These are phyloP conservation scores for Massospora cicadina DNA, from an alignment of 371 early-diverging fungal genomes.

Conservation along the genomic window DNA sequence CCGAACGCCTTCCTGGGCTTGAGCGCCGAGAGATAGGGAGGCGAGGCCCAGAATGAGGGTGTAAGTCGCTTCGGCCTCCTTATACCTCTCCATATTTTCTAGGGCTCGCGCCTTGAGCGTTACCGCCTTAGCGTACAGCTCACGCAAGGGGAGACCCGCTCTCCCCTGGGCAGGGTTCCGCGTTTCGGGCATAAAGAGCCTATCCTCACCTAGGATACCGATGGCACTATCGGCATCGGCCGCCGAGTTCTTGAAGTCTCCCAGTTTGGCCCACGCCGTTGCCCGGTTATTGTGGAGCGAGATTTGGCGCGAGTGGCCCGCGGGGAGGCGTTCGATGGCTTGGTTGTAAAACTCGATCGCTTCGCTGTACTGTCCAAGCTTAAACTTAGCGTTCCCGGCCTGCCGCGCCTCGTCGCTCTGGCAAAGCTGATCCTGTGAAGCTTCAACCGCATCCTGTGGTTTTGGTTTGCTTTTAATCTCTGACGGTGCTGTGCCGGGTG, in stretches of 20 bases:
- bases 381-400: slow-evolving; percentile 64
- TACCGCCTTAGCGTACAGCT: slow-evolving; percentile 49
- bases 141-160: slow-evolving; percentile 27
- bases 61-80: slow-evolving; percentile 52
- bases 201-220: slow-evolving; percentile 21
- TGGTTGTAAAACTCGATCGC: slow-evolving; percentile 53
- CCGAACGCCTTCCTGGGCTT: slow-evolving; percentile 35
- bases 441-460: slow-evolving; percentile 16
- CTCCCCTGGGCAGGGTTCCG: slow-evolving; percentile 13
- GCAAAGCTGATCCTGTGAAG: slow-evolving; percentile 14
- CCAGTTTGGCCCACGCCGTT: slow-evolving; percentile 62
- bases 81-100: slow-evolving; percentile 63
- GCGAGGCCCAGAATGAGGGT: slow-evolving; percentile 27
- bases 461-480: slow-evolving; percentile 11
- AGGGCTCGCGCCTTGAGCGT: slow-evolving; percentile 58
- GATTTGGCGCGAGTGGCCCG: slow-evolving; percentile 39
- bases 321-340: slow-evolving; percentile 38
- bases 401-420: slow-evolving; percentile 26
- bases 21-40: slow-evolving; percentile 17
- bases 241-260: slow-evolving; percentile 51
- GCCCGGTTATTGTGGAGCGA: slow-evolving; percentile 78
- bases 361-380: slow-evolving; percentile 71
- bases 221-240: slow-evolving; percentile 37
- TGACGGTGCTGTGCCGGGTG: neutral
- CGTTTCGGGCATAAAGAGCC: slow-evolving; percentile 16